Evolutionary conservation across 768 basidiomycete species (phyloP).

Genomic region (Tulasnella sp.): DNA sequence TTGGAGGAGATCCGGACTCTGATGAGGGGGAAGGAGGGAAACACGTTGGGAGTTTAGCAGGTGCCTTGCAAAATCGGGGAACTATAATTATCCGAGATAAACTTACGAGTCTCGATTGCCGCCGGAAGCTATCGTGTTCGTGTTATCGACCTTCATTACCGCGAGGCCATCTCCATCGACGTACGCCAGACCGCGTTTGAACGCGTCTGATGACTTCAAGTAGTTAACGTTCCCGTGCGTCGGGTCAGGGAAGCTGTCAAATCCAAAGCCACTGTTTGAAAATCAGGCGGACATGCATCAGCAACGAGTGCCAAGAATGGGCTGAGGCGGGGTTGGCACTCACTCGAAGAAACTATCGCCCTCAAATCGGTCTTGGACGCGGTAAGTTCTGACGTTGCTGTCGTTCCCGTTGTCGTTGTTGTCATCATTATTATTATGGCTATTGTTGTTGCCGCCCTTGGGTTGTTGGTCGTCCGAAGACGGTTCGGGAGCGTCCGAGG

Average conservation of each 20-base stretch:
- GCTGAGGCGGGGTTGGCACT: constrained; percentile 29
- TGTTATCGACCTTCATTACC: constrained; percentile 62
- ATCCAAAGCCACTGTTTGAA: constrained; percentile 58
- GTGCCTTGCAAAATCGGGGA: constrained; percentile 13
- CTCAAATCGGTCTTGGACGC: constrained; percentile 43
- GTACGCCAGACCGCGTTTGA: constrained; percentile 54
- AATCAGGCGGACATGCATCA: constrained; percentile 3
- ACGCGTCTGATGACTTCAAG: constrained; percentile 48
- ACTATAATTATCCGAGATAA: not conserved
- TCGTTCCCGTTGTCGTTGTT: not conserved
- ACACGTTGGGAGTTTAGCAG: not conserved
- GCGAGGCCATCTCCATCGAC: constrained; percentile 57
- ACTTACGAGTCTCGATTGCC: constrained; percentile 54
- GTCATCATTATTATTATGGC: not conserved
- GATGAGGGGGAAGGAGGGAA: not conserved
- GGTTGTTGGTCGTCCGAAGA: not conserved
- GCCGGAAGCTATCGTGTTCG: constrained; percentile 47
- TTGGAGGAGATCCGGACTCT: constrained; percentile 67
- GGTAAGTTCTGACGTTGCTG: constrained; percentile 37
- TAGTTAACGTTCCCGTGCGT: constrained; percentile 69
- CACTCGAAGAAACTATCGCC: constrained; percentile 63
- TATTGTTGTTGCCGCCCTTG: not conserved
- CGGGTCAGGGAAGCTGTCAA: constrained; percentile 61
- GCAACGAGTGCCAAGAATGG: not conserved
- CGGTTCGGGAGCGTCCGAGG: not conserved